Evolutionary conservation across 495 filamentous ascomycete genomes (phyloP), one percentile per base, ranked within the genome.

Genomic region (Penicillium lividum): DNA sequence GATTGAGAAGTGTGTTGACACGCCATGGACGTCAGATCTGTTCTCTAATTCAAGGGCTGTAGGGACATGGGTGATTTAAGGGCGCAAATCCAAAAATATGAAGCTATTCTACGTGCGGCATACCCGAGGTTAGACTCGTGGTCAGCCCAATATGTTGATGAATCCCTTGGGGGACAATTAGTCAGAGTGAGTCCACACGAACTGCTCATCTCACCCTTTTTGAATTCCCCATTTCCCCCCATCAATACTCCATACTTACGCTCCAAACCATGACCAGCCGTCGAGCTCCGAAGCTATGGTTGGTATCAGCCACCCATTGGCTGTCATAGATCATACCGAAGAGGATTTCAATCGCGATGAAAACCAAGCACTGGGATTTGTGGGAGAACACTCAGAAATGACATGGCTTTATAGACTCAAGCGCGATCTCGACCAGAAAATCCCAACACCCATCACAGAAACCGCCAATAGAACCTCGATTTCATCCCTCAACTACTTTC

Each of bases 341-440:
- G 82, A 87, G 63, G 86, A 89, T 53, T 78, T 80, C 44, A 83
- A 84, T 60, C 77, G 76, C 18, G 81, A 76, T 60, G 77, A 81
- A 51, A 73, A 73, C 40, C 75, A 76, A 43, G 72, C 77, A 0
- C 83, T 79, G 48, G 86, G 86, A 0, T 87, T 83, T 64, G 71
- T 87, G 45, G 86, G 86, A 30, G 85, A 84, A 57, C 84, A 81
- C 50, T 88, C 85, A 4, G 84, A 86, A 52, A 72, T 86, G 22
- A 73, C 75, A 46, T 89, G 86, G 86, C 70, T 87, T 36, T 81
- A 82, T 66, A 69, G 74, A 64, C 64, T 79, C 48, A 73, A 76
- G 60, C 68, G 69, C 46, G 63, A 70, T 9, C 67, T 79, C 18
- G 71, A 74, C n/a, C 62, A 68, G 28, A 62, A 60, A 15, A 58